A percentile compares a stretch with the other conserved stretches of the same genome.
Evolutionary conservation across 148 eudicot genomes (phyloP).

Genomic region (Fagopyrum homotropicum): DNA sequence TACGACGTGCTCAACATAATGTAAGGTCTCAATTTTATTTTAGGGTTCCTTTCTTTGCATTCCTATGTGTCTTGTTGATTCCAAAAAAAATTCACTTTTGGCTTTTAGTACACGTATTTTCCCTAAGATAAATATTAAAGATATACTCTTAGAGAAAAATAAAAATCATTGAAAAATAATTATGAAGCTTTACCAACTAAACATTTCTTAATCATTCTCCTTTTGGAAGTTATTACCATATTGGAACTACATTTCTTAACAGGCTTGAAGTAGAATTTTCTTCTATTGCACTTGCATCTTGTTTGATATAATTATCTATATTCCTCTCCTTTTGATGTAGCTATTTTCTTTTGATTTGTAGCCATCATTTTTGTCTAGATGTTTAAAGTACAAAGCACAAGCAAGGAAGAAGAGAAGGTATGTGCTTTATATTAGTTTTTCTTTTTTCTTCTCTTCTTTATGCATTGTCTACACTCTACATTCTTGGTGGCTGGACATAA

Average conservation of each 20-base stretch:
- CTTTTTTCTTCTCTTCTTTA: not conserved
- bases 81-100: not conserved
- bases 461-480: not conserved
- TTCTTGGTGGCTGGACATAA: conserved; percentile 1
- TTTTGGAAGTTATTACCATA: not conserved
- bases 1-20: conserved; percentile 62
- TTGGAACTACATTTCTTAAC: not conserved
- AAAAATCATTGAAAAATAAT: not conserved
- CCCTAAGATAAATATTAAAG: not conserved
- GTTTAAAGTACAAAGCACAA: conserved; percentile 13
- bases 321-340: not conserved
- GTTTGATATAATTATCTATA: not conserved
- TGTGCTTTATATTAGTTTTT: not conserved
- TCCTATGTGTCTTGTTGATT: not conserved
- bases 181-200: not conserved
- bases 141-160: not conserved
- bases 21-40: conserved; percentile 33
- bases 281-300: not conserved
- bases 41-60: not conserved
- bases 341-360: not conserved
- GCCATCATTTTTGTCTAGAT: conserved; percentile 12
- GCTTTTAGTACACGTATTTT: not conserved
- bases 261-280: not conserved
- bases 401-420: conserved; percentile 5
- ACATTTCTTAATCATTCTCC: not conserved